Base-by-base conservation (phyloP, 495 filamentous ascomycete genomes). In the Lineolata rhizophorae region DNA sequence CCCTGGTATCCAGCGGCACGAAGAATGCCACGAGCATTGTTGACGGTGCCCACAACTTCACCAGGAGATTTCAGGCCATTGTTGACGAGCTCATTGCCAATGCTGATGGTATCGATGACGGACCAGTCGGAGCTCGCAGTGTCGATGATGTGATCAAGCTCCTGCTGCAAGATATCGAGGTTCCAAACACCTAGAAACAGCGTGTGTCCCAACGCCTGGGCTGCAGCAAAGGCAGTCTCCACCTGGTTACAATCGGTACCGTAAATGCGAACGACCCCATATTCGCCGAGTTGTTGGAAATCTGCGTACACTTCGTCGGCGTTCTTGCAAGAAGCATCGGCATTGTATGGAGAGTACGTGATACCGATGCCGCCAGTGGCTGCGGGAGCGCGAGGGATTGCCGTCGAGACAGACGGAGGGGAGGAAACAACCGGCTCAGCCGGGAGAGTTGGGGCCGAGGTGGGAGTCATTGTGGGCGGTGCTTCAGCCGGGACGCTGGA, bases 61-160 rank as follows among this genome's bases (percentile, higher is more conserved):
- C 30, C 39, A 31, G 56, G 65, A n/a, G 49, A 45, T 13, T 31
- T 22, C 11, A 32, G 11, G 12, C 67, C 65, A 27, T 55, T 57
- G 44, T 81, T 76, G 42, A 90, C 68, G 20, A 75, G 53, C 40
- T 91, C 83, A 48, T 91, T 91, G 36, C 81, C 83, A 10, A 93
- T 56, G 29, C 61, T 59, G 34, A 93, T 58, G 3, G 76, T 74
- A 44, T 77, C 62, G 40, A 90, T 59, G 14, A 52, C 40, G 8
- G 55, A 53, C 76, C 75, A 81, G 47, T 76, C 59, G 8, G 53
- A 44, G 1, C 54, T 47, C 8, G 68, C 57, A n/a, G 36, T 37
- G 17, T 35, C 52, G 34, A 82, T 64, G 8, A 50, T 53, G 6
- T 55, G 30, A 0, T 35, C n/a, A 26, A 76, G 50, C 26, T 72